Conservation (phyloP, 805 yeast genomes). For the Candida nemodendra region DNA sequence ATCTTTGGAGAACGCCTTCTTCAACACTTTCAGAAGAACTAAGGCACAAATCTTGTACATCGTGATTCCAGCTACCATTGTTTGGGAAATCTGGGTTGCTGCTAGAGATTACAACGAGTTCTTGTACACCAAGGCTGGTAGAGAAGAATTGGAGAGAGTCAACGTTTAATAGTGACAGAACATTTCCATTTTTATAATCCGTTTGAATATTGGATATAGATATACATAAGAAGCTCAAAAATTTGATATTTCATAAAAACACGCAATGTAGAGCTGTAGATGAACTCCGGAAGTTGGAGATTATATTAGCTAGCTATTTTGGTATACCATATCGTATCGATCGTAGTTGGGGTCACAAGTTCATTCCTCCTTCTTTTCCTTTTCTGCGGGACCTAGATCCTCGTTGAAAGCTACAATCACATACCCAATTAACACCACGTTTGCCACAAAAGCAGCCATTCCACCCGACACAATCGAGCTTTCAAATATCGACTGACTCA, state of each 20-base stretch:
- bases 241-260: too few relatives aligned
- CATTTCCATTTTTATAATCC: not conserved
- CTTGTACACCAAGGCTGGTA: slow-evolving; percentile 97
- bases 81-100: slow-evolving; percentile 83
- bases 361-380: slow-evolving; percentile 36
- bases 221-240: too few relatives aligned
- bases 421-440: slow-evolving; percentile 69
- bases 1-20: slow-evolving; percentile 76
- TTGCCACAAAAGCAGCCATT: slow-evolving; percentile 73
- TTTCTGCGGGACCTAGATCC: slow-evolving; percentile 39
- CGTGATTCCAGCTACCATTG: slow-evolving; percentile 70
- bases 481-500: slow-evolving; percentile 28
- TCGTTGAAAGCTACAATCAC: slow-evolving; percentile 74
- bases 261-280: too few relatives aligned
- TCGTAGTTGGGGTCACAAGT: not conserved
- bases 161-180: slow-evolving; percentile 26
- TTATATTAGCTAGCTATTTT: slow-evolving; percentile 3
- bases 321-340: not conserved
- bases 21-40: slow-evolving; percentile 93
- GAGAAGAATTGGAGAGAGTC: slow-evolving; percentile 82
- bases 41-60: slow-evolving; percentile 80
- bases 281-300: too few relatives aligned
- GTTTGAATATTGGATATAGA: not conserved
- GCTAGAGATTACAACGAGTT: slow-evolving; percentile 90
- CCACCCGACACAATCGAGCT: slow-evolving; percentile 76